Evolutionary conservation across 805 yeast species (phyloP).

Genomic region (Pichia nakasei): DNA sequence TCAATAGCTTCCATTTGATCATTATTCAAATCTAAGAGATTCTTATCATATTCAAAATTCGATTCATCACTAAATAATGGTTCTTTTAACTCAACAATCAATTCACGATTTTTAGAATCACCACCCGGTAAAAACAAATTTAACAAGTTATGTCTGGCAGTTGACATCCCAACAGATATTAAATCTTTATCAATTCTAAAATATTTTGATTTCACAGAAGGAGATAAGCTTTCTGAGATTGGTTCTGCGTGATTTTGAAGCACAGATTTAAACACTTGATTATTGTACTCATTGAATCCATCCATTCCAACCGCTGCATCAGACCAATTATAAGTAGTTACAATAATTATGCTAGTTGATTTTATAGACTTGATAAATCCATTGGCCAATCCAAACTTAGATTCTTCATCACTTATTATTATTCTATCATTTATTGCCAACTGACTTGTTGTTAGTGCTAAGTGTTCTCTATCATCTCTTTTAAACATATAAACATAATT

Average conservation of each 20-base stretch:
- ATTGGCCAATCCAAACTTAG: constrained; percentile 54
- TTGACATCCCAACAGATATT: constrained; percentile 60
- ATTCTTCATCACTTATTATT: constrained; percentile 69
- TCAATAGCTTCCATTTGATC: constrained; percentile 70
- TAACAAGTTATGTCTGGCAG: constrained; percentile 69
- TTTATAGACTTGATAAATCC: constrained; percentile 47
- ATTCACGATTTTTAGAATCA: constrained; percentile 35
- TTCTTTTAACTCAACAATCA: constrained; percentile 44
- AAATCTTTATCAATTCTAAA: constrained; percentile 80
- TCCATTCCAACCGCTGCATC: constrained; percentile 30
- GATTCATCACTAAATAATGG: constrained; percentile 34
- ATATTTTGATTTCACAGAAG: constrained; percentile 9
- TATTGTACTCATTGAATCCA: constrained; percentile 34
- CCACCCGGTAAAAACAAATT: constrained; percentile 48
- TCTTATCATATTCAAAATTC: constrained; percentile 12
- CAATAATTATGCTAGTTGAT: constrained; percentile 35
- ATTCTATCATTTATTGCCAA: constrained; percentile 53
- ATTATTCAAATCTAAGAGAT: constrained; percentile 36
- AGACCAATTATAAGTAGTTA: constrained; percentile 44
- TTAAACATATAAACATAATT: constrained; percentile 41
- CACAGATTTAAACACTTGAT: constrained; percentile 47
- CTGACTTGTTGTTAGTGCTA: constrained; percentile 34
- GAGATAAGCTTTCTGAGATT: neutral
- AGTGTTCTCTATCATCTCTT: constrained; percentile 21
- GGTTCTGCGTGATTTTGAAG: constrained; percentile 14